These are phyloP conservation scores for Lithohypha guttulata DNA, from an alignment of 2,329 filamentous ascomycete species.

Conservation along the genomic window DNA sequence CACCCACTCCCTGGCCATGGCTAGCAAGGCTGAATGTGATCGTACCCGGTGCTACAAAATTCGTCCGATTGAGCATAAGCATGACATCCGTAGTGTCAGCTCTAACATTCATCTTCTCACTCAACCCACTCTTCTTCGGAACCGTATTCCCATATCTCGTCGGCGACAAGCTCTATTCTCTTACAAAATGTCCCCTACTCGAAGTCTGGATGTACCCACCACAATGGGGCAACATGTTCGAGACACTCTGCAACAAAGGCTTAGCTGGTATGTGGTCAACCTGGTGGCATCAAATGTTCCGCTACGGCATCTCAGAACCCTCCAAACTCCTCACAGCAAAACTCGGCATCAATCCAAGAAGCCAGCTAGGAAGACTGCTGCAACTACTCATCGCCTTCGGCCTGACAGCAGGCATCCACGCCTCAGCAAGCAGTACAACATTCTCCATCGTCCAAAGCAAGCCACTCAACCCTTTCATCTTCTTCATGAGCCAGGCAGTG, in stretches of 20 bases:
- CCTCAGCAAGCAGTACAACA: conserved; percentile 56
- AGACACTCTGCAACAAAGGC: conserved; percentile 46
- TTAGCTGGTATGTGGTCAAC: conserved; percentile 71
- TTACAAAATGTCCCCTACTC: conserved; percentile 47
- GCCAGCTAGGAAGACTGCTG: conserved; percentile 27
- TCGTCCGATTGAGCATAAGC: conserved; percentile 48
- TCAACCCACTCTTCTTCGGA: conserved; percentile 52
- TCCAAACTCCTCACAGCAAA: conserved; percentile 17
- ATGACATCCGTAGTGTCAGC: conserved; percentile 48
- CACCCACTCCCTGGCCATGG: conserved; percentile 28
- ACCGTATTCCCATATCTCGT: conserved; percentile 42
- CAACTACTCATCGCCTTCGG: conserved; percentile 48
- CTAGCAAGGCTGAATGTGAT: conserved; percentile 11
- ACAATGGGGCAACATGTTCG: conserved; percentile 39
- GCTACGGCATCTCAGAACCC: conserved; percentile 43
- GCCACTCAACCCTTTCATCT: conserved; percentile 46
- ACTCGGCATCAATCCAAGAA: conserved; percentile 11
- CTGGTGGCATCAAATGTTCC: conserved; percentile 89
- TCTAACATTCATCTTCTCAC: conserved; percentile 49
- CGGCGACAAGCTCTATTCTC: conserved; percentile 26
- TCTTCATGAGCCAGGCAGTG: conserved; percentile 61
- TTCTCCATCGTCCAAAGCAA: conserved; percentile 37
- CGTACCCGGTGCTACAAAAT: conserved; percentile 28
- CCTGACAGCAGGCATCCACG: conserved; percentile 60
- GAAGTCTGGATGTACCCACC: conserved; percentile 53